Evolutionary conservation across 1,284 basidiomycete species (phyloP).

Genomic region (Vanrija sp.): DNA sequence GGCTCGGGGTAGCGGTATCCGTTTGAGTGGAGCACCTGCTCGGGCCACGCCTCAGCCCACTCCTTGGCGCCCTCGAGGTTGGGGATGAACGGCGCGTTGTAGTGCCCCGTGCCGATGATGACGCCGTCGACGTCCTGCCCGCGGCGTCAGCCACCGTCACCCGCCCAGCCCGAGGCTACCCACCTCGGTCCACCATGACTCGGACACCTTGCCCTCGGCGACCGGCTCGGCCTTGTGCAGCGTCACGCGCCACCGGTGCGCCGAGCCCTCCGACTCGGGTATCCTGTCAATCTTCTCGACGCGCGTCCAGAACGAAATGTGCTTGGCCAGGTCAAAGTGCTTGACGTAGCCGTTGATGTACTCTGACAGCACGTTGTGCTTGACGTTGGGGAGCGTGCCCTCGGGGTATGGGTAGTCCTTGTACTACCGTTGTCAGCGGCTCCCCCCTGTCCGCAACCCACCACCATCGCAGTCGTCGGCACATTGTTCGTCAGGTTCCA

Average conservation of each 20-base stretch:
- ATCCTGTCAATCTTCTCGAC: conserved; percentile 50
- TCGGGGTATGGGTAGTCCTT: conserved; percentile 30
- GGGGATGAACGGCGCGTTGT: conserved; percentile 48
- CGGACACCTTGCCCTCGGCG: conserved; percentile 37
- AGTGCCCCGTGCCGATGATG: conserved; percentile 53
- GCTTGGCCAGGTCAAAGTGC: conserved; percentile 49
- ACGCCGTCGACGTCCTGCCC: conserved; percentile 53
- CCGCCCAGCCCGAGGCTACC: conserved; percentile 15
- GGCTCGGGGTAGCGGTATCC: conserved; percentile 52
- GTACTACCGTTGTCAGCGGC: conserved; percentile 13
- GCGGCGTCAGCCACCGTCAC: not conserved
- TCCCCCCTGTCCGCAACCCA: conserved; percentile 19
- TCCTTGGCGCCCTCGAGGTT: conserved; percentile 44
- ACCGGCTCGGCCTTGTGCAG: conserved; percentile 49
- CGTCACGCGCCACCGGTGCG: conserved; percentile 22
- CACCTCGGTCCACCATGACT: conserved; percentile 38
- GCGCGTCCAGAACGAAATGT: conserved; percentile 54
- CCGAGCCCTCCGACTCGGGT: not conserved
- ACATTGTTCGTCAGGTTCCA: conserved; percentile 51
- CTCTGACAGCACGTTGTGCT: conserved; percentile 20
- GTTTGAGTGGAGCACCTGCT: conserved; percentile 50
- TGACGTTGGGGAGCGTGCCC: conserved; percentile 20
- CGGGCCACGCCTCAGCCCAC: conserved; percentile 50
- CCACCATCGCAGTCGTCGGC: conserved; percentile 39
- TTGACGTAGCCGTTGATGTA: conserved; percentile 42